Conservation (phyloP, 1,139 yeast genomes). For the Magnusiomyces fungicola region DNA sequence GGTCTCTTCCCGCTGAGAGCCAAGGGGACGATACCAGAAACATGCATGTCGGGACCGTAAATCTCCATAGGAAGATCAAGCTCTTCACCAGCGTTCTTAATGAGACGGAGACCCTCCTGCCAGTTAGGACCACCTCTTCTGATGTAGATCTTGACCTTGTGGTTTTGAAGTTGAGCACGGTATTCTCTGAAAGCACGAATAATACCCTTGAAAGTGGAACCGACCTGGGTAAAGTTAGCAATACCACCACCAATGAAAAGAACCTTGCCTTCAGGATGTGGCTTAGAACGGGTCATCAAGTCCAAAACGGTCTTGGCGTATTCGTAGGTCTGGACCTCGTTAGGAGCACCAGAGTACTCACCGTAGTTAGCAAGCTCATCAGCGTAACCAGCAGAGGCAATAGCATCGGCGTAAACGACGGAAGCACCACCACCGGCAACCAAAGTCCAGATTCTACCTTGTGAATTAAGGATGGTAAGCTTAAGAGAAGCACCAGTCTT, state of each 20-base stretch:
- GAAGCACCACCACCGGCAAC: constrained; percentile 31
- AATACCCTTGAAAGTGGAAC: constrained; percentile 43
- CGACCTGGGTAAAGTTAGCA: constrained; percentile 44
- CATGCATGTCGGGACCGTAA: constrained; percentile 46
- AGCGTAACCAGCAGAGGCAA: constrained; percentile 41
- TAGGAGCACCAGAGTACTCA: constrained; percentile 40
- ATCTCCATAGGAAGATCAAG: constrained; percentile 42
- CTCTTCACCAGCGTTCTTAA: constrained; percentile 41
- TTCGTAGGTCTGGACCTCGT: constrained; percentile 42
- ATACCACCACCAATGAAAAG: constrained; percentile 44
- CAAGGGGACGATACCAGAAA: constrained; percentile 40
- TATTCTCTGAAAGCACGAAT: constrained; percentile 42
- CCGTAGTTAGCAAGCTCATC: constrained; percentile 41
- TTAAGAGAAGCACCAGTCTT: constrained; percentile 44
- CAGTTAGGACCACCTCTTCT: constrained; percentile 45
- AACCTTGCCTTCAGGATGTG: constrained; percentile 37
- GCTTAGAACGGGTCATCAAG: constrained; percentile 39
- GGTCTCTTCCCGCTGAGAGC: constrained; percentile 37
- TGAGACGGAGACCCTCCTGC: constrained; percentile 42
- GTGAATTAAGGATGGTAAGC: constrained; percentile 38
- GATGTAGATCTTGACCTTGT: constrained; percentile 38
- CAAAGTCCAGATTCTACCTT: constrained; percentile 42
- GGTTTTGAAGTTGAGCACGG: constrained; percentile 33
- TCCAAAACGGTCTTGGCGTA: constrained; percentile 43
- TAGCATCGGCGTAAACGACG: constrained; percentile 43